Evolutionary conservation across 2,329 filamentous ascomycete genomes (phyloP).

Genomic region (Penicillium corylophilum): DNA sequence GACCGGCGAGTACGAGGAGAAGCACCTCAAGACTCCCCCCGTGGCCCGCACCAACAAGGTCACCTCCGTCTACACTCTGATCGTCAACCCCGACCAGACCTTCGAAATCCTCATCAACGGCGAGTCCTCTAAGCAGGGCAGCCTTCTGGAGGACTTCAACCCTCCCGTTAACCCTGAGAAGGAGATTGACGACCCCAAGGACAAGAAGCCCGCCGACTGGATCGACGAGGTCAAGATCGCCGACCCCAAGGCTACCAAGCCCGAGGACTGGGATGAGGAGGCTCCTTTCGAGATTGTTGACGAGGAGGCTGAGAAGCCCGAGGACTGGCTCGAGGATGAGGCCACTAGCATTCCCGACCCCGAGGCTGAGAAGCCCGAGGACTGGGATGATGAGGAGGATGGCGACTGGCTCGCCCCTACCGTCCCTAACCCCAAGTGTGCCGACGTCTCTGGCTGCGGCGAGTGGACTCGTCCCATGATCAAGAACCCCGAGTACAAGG

Average conservation of each 20-base stretch:
- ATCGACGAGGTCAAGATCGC: constrained; percentile 88
- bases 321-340: constrained; percentile 95
- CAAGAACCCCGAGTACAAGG: constrained; percentile 97
- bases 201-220: constrained; percentile 94
- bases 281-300: constrained; percentile 95
- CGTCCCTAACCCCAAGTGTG: constrained; percentile 93
- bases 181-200: constrained; percentile 93
- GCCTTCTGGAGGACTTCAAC: constrained; percentile 87
- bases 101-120: constrained; percentile 91
- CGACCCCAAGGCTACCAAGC: constrained; percentile 92
- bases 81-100: constrained; percentile 95
- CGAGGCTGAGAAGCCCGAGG: constrained; percentile 94
- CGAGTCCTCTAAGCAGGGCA: constrained; percentile 82
- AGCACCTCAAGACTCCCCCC: constrained; percentile 85
- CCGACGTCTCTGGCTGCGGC: constrained; percentile 89
- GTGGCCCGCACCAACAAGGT: constrained; percentile 87
- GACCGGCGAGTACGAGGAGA: constrained; percentile 99
- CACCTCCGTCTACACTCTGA: constrained; percentile 91
- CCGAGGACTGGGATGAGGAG: constrained; percentile 98
- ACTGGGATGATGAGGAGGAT: constrained; percentile 99
- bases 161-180: constrained; percentile 90
- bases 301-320: constrained; percentile 84
- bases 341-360: constrained; percentile 81
- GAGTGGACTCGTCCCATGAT: constrained; percentile 88
- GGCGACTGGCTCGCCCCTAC: constrained; percentile 93